Evolutionary conservation across 148 eudicot genomes (phyloP).

Genomic region (Fagopyrum esculentum): DNA sequence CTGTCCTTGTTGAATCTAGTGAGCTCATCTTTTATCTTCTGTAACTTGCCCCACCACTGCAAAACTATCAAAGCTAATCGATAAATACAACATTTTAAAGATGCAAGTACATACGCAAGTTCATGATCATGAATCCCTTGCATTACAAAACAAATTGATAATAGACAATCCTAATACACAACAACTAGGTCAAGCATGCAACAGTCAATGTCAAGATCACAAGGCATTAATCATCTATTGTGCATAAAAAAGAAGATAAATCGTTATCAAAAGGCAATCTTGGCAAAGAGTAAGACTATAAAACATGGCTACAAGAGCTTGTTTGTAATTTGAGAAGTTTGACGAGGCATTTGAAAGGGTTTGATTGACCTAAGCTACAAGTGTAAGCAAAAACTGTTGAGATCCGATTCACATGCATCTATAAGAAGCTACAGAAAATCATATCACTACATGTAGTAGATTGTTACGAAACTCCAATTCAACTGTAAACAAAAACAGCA

Average conservation of each 20-base stretch:
- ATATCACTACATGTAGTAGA: background rate
- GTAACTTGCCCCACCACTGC: background rate
- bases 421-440: background rate
- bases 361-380: background rate
- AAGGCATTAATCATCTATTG: background rate
- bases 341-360: background rate
- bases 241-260: background rate
- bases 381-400: background rate
- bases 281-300: no score
- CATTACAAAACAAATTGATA: background rate
- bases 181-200: background rate
- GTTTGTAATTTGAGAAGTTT: no score
- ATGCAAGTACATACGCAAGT: background rate
- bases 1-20: constrained; percentile 71
- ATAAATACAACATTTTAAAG: background rate
- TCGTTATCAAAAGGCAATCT: background rate
- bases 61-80: background rate
- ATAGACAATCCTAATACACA: background rate
- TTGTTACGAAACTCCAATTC: background rate
- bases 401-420: background rate
- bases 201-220: background rate
- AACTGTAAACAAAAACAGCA: no score
- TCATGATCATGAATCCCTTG: background rate
- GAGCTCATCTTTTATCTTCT: constrained; percentile 47
- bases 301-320: no score